phyloP scores from a whole-genome alignment of 345 rosid species.

The Geranium rotundifolium region DNA sequence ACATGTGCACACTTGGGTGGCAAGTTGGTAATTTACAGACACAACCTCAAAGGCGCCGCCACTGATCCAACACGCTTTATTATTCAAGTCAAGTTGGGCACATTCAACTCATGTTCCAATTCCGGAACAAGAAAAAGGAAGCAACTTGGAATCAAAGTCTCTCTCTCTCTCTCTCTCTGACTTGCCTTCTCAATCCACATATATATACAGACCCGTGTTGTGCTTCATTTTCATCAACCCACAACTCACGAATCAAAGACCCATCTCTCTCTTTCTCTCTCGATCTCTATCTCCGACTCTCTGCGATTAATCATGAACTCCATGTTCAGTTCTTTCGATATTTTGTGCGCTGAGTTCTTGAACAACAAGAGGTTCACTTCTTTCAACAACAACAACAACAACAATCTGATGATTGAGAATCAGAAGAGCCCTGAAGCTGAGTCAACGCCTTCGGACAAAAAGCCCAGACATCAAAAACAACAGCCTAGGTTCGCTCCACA shows the following conservation, averaged over 20 bases:
- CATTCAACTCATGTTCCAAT: not conserved
- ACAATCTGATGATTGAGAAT: not conserved
- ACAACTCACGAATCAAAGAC: not conserved
- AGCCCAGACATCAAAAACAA: not conserved
- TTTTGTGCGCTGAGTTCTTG: constrained; percentile 43
- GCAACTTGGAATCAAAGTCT: not conserved
- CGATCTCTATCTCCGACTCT: not conserved
- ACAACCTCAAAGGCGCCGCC: no score
- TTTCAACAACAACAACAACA: not conserved
- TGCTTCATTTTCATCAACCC: not conserved
- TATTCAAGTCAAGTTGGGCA: not conserved
- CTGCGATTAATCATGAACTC: constrained; percentile 40
- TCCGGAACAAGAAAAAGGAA: not conserved
- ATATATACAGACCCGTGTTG: not conserved
- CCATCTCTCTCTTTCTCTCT: not conserved
- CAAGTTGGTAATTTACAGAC: no score
- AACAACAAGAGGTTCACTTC: constrained; percentile 24
- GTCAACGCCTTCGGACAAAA: not conserved
- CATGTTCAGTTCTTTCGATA: constrained; percentile 66
- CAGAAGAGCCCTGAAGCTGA: not conserved
- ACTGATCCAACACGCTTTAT: no score
- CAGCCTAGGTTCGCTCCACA: constrained; percentile 7
- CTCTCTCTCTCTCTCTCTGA: not conserved
- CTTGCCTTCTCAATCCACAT: not conserved
- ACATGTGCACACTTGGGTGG: no score